phyloP scores from a whole-genome alignment of 441 rosid genomes.

The Hura crepitans region DNA sequence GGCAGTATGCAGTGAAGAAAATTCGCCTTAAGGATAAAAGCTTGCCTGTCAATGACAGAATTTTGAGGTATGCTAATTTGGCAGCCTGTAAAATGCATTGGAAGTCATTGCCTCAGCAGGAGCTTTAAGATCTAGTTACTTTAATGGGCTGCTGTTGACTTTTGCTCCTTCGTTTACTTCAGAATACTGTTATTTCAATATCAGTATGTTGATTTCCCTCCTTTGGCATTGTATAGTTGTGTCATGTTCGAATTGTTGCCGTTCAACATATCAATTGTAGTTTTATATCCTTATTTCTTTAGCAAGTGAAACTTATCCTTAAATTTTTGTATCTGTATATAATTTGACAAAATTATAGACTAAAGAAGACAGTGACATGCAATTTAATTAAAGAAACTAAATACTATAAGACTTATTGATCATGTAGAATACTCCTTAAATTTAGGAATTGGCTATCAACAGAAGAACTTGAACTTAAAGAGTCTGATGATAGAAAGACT shows the following conservation, averaged over 20 bases:
- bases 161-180: neutral
- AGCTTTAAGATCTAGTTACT: neutral
- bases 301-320: neutral
- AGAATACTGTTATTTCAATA: neutral
- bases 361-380: neutral
- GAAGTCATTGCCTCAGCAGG: conserved; percentile 6
- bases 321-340: too few relatives aligned
- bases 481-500: neutral
- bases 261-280: neutral
- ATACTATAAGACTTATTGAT: neutral
- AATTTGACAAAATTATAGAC: neutral
- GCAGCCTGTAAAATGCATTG: conserved; percentile 8
- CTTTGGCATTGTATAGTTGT: neutral
- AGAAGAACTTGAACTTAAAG: neutral
- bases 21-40: conserved; percentile 89
- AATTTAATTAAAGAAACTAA: neutral
- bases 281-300: neutral
- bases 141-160: neutral
- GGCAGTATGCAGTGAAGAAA: conserved; percentile 97
- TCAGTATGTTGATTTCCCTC: neutral
- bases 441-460: neutral
- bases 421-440: neutral
- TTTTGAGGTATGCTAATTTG: conserved; percentile 60
- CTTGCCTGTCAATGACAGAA: conserved; percentile 65
- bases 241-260: neutral